These are phyloP conservation scores for Thalassiosira mediterranea DNA, from an alignment of 352 stramenopile species.

Conservation along the genomic window DNA sequence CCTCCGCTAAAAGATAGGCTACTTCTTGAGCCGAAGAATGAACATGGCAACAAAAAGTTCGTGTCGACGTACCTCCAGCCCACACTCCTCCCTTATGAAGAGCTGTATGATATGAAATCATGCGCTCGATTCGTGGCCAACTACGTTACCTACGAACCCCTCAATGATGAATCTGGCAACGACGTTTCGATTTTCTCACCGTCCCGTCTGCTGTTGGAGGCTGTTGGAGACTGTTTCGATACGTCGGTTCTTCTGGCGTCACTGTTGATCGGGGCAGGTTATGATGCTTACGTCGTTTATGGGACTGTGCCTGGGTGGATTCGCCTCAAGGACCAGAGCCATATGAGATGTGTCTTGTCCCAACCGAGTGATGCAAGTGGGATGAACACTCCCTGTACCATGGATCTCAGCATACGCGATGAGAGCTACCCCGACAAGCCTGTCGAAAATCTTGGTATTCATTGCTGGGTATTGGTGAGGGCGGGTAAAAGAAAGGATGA, in stretches of 20 bases:
- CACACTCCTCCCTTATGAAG: slow-evolving; percentile 89
- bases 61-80: slow-evolving; percentile 93
- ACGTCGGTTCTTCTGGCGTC: slow-evolving; percentile 88
- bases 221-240: slow-evolving; percentile 91
- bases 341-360: slow-evolving; percentile 78
- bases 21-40: slow-evolving; percentile 37
- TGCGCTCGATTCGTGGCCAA: slow-evolving; percentile 90
- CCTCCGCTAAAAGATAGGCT: slow-evolving; percentile 36
- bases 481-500: slow-evolving; percentile 88
- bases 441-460: slow-evolving; percentile 67
- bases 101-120: slow-evolving; percentile 90
- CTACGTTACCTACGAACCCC: slow-evolving; percentile 92
- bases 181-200: slow-evolving; percentile 56
- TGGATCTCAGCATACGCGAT: slow-evolving; percentile 20
- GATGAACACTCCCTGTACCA: slow-evolving; percentile 41
- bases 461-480: slow-evolving; percentile 92
- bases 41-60: slow-evolving; percentile 86
- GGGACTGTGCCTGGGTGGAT: slow-evolving; percentile 89
- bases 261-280: slow-evolving; percentile 92
- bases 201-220: slow-evolving; percentile 88
- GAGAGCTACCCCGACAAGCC: slow-evolving; percentile 30
- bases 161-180: slow-evolving; percentile 86
- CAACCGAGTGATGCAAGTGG: slow-evolving; percentile 8
- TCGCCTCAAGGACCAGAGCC: slow-evolving; percentile 90
- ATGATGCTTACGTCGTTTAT: slow-evolving; percentile 93